Base-by-base conservation (phyloP, 495 filamentous ascomycete species). In the Staphylotrichum longicolle region DNA sequence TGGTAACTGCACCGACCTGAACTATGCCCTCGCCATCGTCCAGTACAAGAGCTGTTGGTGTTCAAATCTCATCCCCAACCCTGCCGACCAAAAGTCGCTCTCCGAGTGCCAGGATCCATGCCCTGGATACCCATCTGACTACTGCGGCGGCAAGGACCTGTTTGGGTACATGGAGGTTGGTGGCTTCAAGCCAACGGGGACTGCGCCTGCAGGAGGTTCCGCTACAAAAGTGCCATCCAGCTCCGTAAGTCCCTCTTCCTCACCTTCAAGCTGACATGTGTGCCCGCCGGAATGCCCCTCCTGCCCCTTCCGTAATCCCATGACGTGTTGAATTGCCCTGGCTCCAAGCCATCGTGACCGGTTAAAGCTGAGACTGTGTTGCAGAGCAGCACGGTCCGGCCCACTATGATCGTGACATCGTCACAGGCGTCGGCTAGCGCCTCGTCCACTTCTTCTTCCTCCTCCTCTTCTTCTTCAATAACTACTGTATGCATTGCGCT, bases 41-140 rank as follows among this genome's bases (percentile, higher is more conserved):
- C 70, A 77, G 45, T 49, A 61, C 5, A 55, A 69, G 9, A 58
- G 66, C 20, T 82, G 79, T 50, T 82, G 78, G 78, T 82, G 79
- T 53, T 72, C 72, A 27, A 66, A 80, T 50, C 65, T 70, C 34
- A 57, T 70, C 5, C 79, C 79, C 12, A 66, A 62, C 44, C 10
- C 50, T 32, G 69, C 66, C 32, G 50, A 69, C 15, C 70, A 72
- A 20, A 76, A 76, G 40, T 53, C 67, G n/a, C 51, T 66, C 4
- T 45, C 27, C 9, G 40, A 75, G 32, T 82, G 79, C 60, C 54
- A 69, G 35, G 12, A 47, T 7, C 4, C 56, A 11, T 82, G 79
- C 53, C 78, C 77, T 7, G 79, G 78, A 32, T 82, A 65, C 49
- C 73, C 72, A 0, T 2, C 30, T 3, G 79, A 82, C 50, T 61